A percentile compares a stretch with the other conserved stretches of the same genome.
phyloP scores from a whole-genome alignment of 106 monocot species.

The Apostasia shenzhenica region DNA sequence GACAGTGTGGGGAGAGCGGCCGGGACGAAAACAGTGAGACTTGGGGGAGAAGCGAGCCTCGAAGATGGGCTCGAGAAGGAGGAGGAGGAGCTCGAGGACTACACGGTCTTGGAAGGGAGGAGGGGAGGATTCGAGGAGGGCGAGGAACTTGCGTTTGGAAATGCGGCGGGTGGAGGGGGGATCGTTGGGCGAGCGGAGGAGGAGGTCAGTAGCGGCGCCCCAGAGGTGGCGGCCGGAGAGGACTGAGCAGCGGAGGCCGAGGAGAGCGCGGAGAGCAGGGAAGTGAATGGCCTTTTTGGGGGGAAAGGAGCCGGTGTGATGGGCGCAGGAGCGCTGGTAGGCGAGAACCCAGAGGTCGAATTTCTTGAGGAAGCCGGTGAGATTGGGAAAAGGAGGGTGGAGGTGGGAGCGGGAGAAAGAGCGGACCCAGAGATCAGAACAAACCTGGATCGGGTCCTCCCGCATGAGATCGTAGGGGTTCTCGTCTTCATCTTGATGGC shows the following conservation, averaged over 20 bases:
- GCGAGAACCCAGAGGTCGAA: constrained; percentile 87
- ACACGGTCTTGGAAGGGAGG: constrained; percentile 77
- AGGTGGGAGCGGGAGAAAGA: constrained; percentile 41
- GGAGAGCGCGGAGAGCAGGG: constrained; percentile 58
- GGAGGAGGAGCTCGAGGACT: constrained; percentile 73
- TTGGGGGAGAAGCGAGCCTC: constrained; percentile 69
- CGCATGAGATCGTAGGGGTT: constrained; percentile 55
- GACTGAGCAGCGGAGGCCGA: constrained; percentile 23
- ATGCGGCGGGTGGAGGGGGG: constrained; percentile 46
- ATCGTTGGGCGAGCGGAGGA: constrained; percentile 59
- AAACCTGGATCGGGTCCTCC: constrained; percentile 53
- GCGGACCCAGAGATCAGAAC: constrained; percentile 56
- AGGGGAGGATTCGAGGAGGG: constrained; percentile 23
- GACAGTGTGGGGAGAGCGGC: constrained; percentile 63
- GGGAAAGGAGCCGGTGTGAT: constrained; percentile 71
- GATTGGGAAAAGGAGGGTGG: constrained; percentile 47
- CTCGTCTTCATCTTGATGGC: background rate
- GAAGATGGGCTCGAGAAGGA: constrained; percentile 75
- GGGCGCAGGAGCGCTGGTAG: constrained; percentile 86
- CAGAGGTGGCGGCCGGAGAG: constrained; percentile 21
- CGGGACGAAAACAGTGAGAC: constrained; percentile 81
- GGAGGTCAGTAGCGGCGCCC: constrained; percentile 57
- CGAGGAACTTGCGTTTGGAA: constrained; percentile 37
- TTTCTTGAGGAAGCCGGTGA: constrained; percentile 70
- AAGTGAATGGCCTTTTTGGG: constrained; percentile 44